Conservation (phyloP, 495 filamentous ascomycete genomes). For the Friedmanniomyces simplex region DNA sequence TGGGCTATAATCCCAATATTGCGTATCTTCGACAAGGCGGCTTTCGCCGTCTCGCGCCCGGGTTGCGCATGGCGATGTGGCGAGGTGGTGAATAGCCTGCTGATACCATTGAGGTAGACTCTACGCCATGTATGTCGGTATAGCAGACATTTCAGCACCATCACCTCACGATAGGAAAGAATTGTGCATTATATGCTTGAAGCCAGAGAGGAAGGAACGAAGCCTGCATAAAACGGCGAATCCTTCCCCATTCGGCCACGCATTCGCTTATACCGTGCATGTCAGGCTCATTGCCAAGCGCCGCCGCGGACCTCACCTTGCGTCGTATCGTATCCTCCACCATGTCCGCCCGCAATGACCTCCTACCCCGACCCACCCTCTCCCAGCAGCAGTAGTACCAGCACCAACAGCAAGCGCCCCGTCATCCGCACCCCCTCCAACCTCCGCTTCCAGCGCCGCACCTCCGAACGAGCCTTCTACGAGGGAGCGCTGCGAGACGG, state of each 20-base stretch:
- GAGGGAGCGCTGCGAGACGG: conserved; percentile 14
- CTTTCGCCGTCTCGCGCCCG: conserved; percentile 1
- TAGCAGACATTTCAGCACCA: background rate
- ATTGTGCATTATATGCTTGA: too few species aligned
- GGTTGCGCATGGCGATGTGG: background rate
- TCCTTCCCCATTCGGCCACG: too few species aligned
- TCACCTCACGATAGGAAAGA: too few species aligned
- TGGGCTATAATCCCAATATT: conserved; percentile 99
- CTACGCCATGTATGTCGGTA: background rate
- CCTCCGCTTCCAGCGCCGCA: conserved; percentile 21
- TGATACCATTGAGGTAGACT: background rate
- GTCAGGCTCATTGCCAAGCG: background rate
- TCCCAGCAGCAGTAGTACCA: background rate
- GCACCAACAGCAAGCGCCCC: conserved; percentile 8
- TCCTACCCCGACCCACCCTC: background rate
- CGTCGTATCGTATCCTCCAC: background rate
- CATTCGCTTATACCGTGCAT: too few species aligned
- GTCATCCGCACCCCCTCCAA: conserved; percentile 1
- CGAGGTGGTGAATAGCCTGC: background rate
- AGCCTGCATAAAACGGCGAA: too few species aligned
- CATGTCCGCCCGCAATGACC: background rate
- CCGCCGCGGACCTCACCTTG: background rate
- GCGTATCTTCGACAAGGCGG: conserved; percentile 50
- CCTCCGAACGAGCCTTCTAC: conserved; percentile 15
- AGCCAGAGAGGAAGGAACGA: too few species aligned